These are phyloP conservation scores for Cyclostephanos invisitatus DNA, from an alignment of 108 stramenopile genomes.

Conservation along the genomic window DNA sequence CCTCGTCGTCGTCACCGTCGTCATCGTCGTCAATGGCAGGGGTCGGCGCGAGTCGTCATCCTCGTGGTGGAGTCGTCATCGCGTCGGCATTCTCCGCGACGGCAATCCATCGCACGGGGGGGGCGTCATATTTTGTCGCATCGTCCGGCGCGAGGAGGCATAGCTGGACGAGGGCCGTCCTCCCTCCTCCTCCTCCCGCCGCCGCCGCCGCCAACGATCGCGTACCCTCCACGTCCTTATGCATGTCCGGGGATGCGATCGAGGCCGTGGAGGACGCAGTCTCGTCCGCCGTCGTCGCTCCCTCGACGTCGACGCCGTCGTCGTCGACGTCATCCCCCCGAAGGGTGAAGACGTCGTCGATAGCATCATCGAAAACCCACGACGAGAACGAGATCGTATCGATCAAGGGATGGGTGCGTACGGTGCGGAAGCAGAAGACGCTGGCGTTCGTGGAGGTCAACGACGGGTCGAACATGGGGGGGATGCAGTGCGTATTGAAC, in stretches of 20 bases:
- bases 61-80: background rate
- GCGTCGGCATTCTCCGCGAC: background rate
- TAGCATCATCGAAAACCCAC: slow-evolving; percentile 41
- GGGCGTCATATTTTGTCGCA: too few relatives aligned
- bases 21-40: background rate
- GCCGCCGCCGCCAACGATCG: too few relatives aligned
- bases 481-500: slow-evolving; percentile 89
- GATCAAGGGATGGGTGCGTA: slow-evolving; percentile 97
- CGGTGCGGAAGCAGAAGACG: slow-evolving; percentile 96
- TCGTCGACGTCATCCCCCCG: background rate
- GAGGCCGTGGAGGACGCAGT: too few relatives aligned
- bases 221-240: too few relatives aligned
- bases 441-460: slow-evolving; percentile 97
- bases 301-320: background rate
- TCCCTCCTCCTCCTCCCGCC: background rate
- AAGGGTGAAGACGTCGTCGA: slow-evolving; percentile 76
- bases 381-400: slow-evolving; percentile 61
- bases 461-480: slow-evolving; percentile 93
- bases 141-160: background rate
- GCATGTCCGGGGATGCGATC: background rate
- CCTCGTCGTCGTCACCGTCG: slow-evolving; percentile 14
- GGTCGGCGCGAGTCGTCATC: background rate
- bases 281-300: too few relatives aligned
- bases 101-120: too few relatives aligned
- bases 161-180: background rate